phyloP scores from a whole-genome alignment of 257 asterid species.

The Nicotiana attenuata region DNA sequence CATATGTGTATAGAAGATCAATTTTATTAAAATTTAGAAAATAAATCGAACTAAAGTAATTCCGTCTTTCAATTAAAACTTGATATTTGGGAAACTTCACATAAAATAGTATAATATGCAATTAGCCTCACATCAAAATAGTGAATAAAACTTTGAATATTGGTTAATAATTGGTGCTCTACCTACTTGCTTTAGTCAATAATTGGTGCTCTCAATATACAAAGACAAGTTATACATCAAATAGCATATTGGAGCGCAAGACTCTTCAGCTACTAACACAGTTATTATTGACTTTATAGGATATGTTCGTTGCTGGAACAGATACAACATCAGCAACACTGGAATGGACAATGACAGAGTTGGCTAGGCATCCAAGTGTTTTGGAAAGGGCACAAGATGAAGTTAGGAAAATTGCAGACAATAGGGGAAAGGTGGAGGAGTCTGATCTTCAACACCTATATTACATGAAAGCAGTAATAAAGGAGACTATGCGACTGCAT shows the following conservation, averaged over 20 bases:
- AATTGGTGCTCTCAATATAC: too few species aligned
- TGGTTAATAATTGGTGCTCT: background rate
- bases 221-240: background rate
- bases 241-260: background rate
- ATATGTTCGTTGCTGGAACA: slow-evolving; percentile 41
- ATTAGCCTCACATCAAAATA: too few species aligned
- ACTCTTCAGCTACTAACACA: background rate
- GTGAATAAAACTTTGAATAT: too few species aligned
- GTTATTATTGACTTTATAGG: slow-evolving; percentile 4
- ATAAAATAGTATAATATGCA: too few species aligned
- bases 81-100: too few species aligned
- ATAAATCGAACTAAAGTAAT: too few species aligned
- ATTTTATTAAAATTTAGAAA: too few species aligned
- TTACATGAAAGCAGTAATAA: slow-evolving; percentile 29
- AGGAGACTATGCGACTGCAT: slow-evolving; percentile 29
- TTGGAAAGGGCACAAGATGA: slow-evolving; percentile 26
- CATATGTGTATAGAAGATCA: too few species aligned
- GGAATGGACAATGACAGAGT: slow-evolving; percentile 36
- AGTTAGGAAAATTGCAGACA: slow-evolving; percentile 21
- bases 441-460: slow-evolving; percentile 25
- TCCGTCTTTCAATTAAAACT: too few species aligned
- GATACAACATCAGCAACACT: slow-evolving; percentile 32
- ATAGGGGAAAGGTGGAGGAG: slow-evolving; percentile 24
- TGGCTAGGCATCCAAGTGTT: slow-evolving; percentile 25
- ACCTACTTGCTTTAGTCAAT: background rate